Conservation (phyloP, 2,329 filamentous ascomycete genomes). For the Colletotrichum karsti region DNA sequence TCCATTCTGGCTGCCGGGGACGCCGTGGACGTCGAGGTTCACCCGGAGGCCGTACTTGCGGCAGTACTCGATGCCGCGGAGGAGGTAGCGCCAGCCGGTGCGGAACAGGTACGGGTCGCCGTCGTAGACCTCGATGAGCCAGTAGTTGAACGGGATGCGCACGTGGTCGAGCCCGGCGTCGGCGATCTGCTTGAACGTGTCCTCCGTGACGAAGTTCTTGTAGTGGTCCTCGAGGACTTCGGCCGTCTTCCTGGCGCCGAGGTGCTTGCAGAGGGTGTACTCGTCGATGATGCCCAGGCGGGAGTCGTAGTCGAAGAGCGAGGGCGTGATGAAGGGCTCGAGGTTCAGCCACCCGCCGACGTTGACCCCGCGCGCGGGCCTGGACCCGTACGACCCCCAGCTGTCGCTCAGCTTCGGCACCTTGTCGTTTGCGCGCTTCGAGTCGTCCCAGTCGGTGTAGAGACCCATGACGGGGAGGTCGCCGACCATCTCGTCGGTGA, state of each 20-base stretch:
- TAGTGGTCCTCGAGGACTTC: conserved; percentile 89
- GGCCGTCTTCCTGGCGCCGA: conserved; percentile 72
- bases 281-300: conserved; percentile 81
- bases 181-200: conserved; percentile 85
- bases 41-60: conserved; percentile 91
- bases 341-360: conserved; percentile 93
- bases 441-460: conserved; percentile 86
- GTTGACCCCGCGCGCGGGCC: conserved; percentile 89
- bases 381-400: conserved; percentile 80
- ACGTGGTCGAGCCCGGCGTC: conserved; percentile 94
- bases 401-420: conserved; percentile 79
- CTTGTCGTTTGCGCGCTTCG: conserved; percentile 76
- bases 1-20: conserved; percentile 94
- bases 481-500: conserved; percentile 85
- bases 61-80: conserved; percentile 92
- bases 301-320: conserved; percentile 78
- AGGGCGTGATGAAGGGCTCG: conserved; percentile 96
- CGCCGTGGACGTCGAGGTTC: conserved; percentile 91
- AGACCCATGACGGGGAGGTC: conserved; percentile 92
- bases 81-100: conserved; percentile 90
- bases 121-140: conserved; percentile 87
- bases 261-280: conserved; percentile 77
- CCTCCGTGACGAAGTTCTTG: conserved; percentile 84
- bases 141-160: conserved; percentile 95
- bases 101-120: conserved; percentile 88